phyloP scores from a whole-genome alignment of 2,329 filamentous ascomycete species.

The Tetracladium maxilliforme region DNA sequence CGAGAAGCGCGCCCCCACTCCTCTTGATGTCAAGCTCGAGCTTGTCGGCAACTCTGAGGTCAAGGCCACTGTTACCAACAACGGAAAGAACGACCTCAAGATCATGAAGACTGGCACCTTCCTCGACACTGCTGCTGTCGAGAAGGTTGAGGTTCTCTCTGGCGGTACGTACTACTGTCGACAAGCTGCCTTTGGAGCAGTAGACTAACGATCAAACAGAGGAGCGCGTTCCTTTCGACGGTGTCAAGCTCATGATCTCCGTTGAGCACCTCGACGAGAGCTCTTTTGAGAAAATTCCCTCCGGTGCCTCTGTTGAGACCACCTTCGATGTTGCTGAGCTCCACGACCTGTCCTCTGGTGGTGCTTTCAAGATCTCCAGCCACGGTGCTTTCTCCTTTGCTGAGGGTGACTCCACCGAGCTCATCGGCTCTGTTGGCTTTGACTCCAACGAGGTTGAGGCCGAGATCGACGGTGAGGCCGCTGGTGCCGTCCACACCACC shows the following conservation, averaged over 20 bases:
- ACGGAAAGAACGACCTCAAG: slow-evolving; percentile 18
- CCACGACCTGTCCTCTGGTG: slow-evolving; percentile 25
- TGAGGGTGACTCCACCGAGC: slow-evolving; percentile 29
- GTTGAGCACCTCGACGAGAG: slow-evolving; percentile 17
- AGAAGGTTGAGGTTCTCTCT: slow-evolving; percentile 20
- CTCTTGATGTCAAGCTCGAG: slow-evolving; percentile 10
- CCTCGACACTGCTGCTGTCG: slow-evolving; percentile 21
- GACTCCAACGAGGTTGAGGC: slow-evolving; percentile 42
- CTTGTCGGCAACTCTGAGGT: slow-evolving; percentile 19
- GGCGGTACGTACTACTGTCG: slow-evolving; percentile 8
- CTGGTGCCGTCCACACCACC: slow-evolving; percentile 30
- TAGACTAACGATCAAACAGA: slow-evolving; percentile 18
- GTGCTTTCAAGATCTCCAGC: slow-evolving; percentile 39
- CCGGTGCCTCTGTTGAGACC: slow-evolving; percentile 22
- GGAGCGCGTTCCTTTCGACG: slow-evolving; percentile 20
- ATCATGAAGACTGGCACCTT: slow-evolving; percentile 23
- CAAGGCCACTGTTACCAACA: slow-evolving; percentile 23
- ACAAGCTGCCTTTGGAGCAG: slow-evolving; percentile 4
- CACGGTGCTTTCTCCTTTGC: slow-evolving; percentile 41
- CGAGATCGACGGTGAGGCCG: slow-evolving; percentile 37
- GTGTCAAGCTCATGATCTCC: slow-evolving; percentile 22
- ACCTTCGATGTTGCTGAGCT: slow-evolving; percentile 26
- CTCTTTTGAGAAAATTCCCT: slow-evolving; percentile 23
- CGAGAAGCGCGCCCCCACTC: slow-evolving; percentile 8
- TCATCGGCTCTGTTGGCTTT: slow-evolving; percentile 40